Percentiles rank a stretch among this genome's conserved stretches.
Conservation (phyloP, 2,329 filamentous ascomycete species). For the Didymella arachidicola region DNA sequence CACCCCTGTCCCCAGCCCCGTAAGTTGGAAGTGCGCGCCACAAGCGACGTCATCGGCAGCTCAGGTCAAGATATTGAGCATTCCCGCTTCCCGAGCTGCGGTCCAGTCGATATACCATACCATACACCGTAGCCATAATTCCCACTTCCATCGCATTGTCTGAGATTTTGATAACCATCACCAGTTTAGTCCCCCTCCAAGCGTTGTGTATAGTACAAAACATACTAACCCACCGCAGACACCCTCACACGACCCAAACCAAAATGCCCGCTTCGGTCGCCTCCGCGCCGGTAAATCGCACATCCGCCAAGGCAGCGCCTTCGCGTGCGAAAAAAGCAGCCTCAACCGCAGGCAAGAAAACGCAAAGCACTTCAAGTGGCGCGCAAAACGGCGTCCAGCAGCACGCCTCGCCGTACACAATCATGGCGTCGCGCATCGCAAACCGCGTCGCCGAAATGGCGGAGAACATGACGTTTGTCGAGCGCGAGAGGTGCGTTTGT, state of each 20-base stretch:
- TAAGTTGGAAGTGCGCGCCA: slow-evolving; percentile 2
- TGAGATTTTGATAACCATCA: not conserved
- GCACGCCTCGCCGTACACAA: slow-evolving; percentile 57
- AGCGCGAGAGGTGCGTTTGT: slow-evolving; percentile 50
- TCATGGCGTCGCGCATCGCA: slow-evolving; percentile 60
- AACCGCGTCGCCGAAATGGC: slow-evolving; percentile 62
- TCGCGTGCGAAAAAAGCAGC: slow-evolving; percentile 45
- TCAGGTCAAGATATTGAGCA: slow-evolving; percentile 35
- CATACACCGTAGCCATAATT: not conserved
- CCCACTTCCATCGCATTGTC: slow-evolving; percentile 5
- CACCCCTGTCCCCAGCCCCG: slow-evolving; percentile 27
- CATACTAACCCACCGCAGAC: slow-evolving; percentile 4
- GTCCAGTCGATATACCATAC: slow-evolving; percentile 20
- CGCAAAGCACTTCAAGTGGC: slow-evolving; percentile 36
- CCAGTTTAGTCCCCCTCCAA: slow-evolving; percentile 29
- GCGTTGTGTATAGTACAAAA: not conserved
- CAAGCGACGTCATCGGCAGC: slow-evolving; percentile 11
- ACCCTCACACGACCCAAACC: not conserved
- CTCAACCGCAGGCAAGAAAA: slow-evolving; percentile 27
- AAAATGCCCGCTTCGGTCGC: slow-evolving; percentile 49
- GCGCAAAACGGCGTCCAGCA: slow-evolving; percentile 38
- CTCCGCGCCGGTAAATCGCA: slow-evolving; percentile 45
- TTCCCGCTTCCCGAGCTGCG: slow-evolving; percentile 22
- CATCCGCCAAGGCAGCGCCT: slow-evolving; percentile 39
- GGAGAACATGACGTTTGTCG: slow-evolving; percentile 61